Evolutionary conservation across 2,329 filamentous ascomycete species (phyloP).

Genomic region (Botrytis fragariae): DNA sequence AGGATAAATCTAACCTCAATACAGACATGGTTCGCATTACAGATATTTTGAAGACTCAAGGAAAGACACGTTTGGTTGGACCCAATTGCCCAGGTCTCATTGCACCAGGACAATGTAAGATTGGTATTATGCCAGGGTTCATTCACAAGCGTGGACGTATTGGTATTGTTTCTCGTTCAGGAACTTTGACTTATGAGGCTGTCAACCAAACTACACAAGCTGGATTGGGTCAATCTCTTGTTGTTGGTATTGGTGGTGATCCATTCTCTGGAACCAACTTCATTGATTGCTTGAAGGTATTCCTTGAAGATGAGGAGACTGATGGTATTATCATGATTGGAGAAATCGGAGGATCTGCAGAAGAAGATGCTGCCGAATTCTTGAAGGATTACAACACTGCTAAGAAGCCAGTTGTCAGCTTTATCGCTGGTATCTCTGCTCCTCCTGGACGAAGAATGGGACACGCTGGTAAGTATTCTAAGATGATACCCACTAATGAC

Average conservation of each 20-base stretch:
- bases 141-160: slow-evolving; percentile 99
- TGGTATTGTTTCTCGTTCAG: slow-evolving; percentile 96
- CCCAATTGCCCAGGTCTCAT: slow-evolving; percentile 99
- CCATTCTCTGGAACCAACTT: slow-evolving; percentile 99
- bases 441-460: slow-evolving; percentile 97
- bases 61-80: slow-evolving; percentile 93
- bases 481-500: background rate
- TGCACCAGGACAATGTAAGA: slow-evolving; percentile 94
- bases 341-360: slow-evolving; percentile 94
- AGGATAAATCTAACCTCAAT: slow-evolving; percentile 21
- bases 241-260: slow-evolving; percentile 97
- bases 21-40: slow-evolving; percentile 98
- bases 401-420: slow-evolving; percentile 95
- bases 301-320: slow-evolving; percentile 92
- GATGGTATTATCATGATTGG: slow-evolving; percentile 99
- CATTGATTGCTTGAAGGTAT: slow-evolving; percentile 98
- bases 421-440: slow-evolving; percentile 97
- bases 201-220: slow-evolving; percentile 99
- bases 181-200: slow-evolving; percentile 98
- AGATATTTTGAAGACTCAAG: slow-evolving; percentile 94
- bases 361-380: slow-evolving; percentile 98
- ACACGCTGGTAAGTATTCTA: slow-evolving; percentile 68
- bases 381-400: slow-evolving; percentile 85
- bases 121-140: slow-evolving; percentile 99
- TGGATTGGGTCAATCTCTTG: slow-evolving; percentile 94